phyloP scores from a whole-genome alignment of 768 basidiomycete species.

The Hericium erinaceus region DNA sequence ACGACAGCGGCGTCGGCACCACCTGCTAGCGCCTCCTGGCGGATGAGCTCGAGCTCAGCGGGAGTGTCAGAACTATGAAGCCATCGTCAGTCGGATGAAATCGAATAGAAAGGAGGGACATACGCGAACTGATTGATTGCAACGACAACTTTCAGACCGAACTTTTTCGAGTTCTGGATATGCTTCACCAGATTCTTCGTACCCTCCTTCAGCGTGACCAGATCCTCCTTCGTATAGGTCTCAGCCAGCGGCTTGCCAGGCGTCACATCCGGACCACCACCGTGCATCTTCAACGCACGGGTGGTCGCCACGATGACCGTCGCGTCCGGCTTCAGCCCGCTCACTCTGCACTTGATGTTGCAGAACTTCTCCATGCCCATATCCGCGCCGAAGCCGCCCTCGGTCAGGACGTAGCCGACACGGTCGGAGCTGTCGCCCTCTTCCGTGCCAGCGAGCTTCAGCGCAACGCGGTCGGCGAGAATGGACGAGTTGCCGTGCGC shows the following conservation, averaged over 20 bases:
- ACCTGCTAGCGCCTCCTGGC: conserved; percentile 65
- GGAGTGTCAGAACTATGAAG: conserved; percentile 68
- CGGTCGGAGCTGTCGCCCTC: conserved; percentile 75
- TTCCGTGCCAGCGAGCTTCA: conserved; percentile 95
- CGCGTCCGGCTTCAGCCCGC: conserved; percentile 88
- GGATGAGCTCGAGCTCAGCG: conserved; percentile 82
- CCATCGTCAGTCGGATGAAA: neutral
- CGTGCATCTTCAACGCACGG: conserved; percentile 98
- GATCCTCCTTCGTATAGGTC: conserved; percentile 89
- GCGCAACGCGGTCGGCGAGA: conserved; percentile 91
- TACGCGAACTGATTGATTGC: conserved; percentile 94
- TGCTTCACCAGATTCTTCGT: conserved; percentile 91
- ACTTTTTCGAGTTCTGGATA: conserved; percentile 91
- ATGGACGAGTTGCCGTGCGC: conserved; percentile 98
- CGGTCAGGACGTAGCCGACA: conserved; percentile 92
- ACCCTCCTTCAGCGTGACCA: conserved; percentile 82
- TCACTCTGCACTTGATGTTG: conserved; percentile 96
- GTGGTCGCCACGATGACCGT: conserved; percentile 95
- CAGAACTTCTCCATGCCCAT: conserved; percentile 99
- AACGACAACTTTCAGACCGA: conserved; percentile 92
- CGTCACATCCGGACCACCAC: conserved; percentile 92
- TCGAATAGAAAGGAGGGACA: conserved; percentile 23
- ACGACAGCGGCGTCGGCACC: conserved; percentile 94
- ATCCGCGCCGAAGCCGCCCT: conserved; percentile 97
- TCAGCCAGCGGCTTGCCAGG: conserved; percentile 92